Evolutionary conservation across 2,329 filamentous ascomycete species (phyloP).

Genomic region (Cercospora sesami): DNA sequence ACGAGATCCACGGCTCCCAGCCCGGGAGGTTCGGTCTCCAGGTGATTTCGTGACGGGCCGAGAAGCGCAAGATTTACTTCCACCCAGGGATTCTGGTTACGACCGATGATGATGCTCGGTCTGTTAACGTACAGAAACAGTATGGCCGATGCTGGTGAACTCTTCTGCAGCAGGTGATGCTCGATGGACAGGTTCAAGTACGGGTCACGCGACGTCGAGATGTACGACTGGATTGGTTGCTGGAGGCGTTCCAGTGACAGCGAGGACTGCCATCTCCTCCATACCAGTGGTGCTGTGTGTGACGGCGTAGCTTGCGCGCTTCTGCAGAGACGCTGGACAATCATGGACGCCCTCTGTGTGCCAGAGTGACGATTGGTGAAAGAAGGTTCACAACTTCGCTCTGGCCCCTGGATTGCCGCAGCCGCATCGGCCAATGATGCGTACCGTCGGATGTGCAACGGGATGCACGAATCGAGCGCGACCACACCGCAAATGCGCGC

Average conservation of each 20-base stretch:
- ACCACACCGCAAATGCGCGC: neutral
- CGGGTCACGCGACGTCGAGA: conserved; percentile 63
- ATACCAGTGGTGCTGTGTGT: conserved; percentile 14
- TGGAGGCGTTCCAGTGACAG: conserved; percentile 27
- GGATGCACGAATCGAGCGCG: conserved; percentile 1
- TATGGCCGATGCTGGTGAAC: conserved; percentile 69
- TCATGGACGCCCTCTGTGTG: conserved; percentile 32
- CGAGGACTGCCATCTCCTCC: conserved; percentile 31
- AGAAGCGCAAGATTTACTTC: conserved; percentile 76
- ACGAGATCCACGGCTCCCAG: conserved; percentile 63
- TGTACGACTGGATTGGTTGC: conserved; percentile 47
- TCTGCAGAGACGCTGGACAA: conserved; percentile 30
- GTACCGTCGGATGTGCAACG: conserved; percentile 4
- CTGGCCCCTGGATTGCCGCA: conserved; percentile 5
- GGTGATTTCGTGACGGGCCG: conserved; percentile 41
- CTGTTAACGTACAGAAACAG: conserved; percentile 86
- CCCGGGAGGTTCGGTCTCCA: conserved; percentile 40
- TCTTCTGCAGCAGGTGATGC: conserved; percentile 78
- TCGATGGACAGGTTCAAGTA: conserved; percentile 93
- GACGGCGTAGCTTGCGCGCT: conserved; percentile 18
- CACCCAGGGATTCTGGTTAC: conserved; percentile 97
- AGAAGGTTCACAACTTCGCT: conserved; percentile 4
- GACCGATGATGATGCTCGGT: conserved; percentile 85
- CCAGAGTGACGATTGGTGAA: conserved; percentile 19
- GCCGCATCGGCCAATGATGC: conserved; percentile 8